Conservation (phyloP, 345 rosid species). For the Eucalyptus regnans region DNA sequence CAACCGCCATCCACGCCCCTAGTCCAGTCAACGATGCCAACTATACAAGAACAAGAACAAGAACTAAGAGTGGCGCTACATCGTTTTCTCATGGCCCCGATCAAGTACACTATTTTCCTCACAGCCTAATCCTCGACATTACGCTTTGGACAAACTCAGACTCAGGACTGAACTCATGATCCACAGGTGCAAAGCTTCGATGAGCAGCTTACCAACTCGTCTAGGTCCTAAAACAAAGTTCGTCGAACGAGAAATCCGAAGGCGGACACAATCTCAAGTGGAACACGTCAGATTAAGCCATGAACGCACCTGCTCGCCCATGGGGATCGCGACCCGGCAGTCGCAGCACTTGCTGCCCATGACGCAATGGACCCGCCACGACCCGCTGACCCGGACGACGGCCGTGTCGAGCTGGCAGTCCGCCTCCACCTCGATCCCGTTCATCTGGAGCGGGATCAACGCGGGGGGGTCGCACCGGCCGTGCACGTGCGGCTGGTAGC, state of each 20-base stretch:
- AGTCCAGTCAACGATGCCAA: not conserved
- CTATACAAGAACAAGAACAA: not conserved
- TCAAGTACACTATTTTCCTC: not conserved
- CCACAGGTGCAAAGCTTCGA: not conserved
- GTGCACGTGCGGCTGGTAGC: slow-evolving; percentile 96
- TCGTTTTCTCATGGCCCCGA: not conserved
- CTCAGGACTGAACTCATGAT: not conserved
- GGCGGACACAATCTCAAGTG: not conserved
- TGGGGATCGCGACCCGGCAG: slow-evolving; percentile 74
- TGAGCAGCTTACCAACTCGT: not conserved
- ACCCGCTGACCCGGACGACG: slow-evolving; percentile 40
- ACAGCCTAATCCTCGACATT: not conserved
- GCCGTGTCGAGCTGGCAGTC: slow-evolving; percentile 60
- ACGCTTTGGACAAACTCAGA: not conserved
- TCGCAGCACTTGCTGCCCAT: slow-evolving; percentile 87
- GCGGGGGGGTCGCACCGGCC: slow-evolving; percentile 93
- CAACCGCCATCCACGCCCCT: not conserved
- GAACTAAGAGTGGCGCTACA: not conserved
- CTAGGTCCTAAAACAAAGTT: not conserved
- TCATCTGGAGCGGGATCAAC: slow-evolving; percentile 83
- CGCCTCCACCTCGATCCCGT: slow-evolving; percentile 44
- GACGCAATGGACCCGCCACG: slow-evolving; percentile 88
- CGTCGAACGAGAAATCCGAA: not conserved
- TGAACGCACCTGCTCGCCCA: slow-evolving; percentile 74
- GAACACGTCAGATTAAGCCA: not conserved